phyloP scores from a whole-genome alignment of 1,284 basidiomycete species.

The Boletus calvinii region DNA sequence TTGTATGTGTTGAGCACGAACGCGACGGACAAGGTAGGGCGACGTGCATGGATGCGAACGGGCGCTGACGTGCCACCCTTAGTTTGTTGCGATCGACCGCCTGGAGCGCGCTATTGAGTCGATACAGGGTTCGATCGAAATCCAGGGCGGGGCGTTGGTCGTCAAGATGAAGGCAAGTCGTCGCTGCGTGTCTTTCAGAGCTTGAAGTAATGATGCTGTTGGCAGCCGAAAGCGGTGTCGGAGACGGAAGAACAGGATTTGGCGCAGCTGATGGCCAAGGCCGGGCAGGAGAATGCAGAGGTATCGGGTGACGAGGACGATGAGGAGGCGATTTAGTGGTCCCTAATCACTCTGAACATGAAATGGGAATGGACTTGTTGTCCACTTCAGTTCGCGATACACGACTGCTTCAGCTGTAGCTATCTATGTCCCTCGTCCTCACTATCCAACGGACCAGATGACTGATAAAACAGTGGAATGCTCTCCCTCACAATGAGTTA shows the following conservation, averaged over 20 bases:
- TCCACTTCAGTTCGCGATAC: no score
- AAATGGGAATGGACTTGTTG: no score
- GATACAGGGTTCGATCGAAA: conserved; percentile 84
- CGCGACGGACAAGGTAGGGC: conserved; percentile 86
- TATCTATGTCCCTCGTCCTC: no score
- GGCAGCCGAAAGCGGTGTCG: conserved; percentile 92
- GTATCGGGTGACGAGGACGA: conserved; percentile 94
- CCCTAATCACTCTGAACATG: no score
- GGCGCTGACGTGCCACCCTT: conserved; percentile 1
- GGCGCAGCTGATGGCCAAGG: conserved; percentile 92
- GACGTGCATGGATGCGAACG: not conserved
- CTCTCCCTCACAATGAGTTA: no score
- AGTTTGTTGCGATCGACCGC: conserved; percentile 88
- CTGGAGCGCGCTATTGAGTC: conserved; percentile 92
- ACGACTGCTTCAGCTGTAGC: no score
- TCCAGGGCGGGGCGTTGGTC: conserved; percentile 80
- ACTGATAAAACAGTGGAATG: no score
- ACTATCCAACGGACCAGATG: no score
- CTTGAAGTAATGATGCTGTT: not conserved
- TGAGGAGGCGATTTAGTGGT: conserved; percentile 46
- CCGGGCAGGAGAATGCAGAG: conserved; percentile 88
- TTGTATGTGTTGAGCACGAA: conserved; percentile 96
- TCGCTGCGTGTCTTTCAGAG: not conserved
- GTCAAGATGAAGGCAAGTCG: conserved; percentile 92
- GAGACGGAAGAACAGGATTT: conserved; percentile 96